A percentile compares a stretch with the other conserved stretches of the same genome.
Conservation (phyloP, 257 asterid genomes). For the Lycium barbarum region DNA sequence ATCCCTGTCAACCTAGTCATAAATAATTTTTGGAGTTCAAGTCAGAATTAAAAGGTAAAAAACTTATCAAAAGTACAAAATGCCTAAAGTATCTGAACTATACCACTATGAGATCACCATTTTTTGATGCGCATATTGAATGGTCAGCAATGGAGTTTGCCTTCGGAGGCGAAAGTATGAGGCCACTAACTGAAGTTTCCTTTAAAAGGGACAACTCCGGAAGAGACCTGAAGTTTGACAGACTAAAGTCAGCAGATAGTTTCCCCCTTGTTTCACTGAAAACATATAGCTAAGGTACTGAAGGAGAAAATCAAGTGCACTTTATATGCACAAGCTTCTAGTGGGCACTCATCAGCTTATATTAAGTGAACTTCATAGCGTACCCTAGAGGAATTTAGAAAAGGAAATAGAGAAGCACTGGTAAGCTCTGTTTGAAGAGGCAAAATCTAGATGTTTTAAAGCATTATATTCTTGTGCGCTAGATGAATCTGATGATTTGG, state of each 20-base stretch:
- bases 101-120: constrained; percentile 82
- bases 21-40: constrained; percentile 29
- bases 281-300: background rate
- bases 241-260: background rate
- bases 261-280: background rate
- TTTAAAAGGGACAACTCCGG: constrained; percentile 83
- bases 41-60: constrained; percentile 27
- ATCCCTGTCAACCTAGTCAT: constrained; percentile 71
- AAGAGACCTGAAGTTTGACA: constrained; percentile 69
- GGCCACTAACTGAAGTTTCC: constrained; percentile 75
- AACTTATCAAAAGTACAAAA: constrained; percentile 21
- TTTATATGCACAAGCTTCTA: constrained; percentile 12
- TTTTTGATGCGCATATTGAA: constrained; percentile 64
- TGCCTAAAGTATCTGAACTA: constrained; percentile 28
- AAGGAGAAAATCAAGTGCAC: background rate
- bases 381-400: background rate
- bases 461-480: background rate
- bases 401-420: background rate
- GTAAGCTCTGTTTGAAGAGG: constrained; percentile 21
- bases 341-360: background rate
- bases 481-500: background rate
- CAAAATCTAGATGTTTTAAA: background rate
- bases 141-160: constrained; percentile 53
- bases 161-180: constrained; percentile 56
- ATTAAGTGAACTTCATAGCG: background rate